Evolutionary conservation across 208 protist species (phyloP).

Genomic region (Borovskyia barvae): DNA sequence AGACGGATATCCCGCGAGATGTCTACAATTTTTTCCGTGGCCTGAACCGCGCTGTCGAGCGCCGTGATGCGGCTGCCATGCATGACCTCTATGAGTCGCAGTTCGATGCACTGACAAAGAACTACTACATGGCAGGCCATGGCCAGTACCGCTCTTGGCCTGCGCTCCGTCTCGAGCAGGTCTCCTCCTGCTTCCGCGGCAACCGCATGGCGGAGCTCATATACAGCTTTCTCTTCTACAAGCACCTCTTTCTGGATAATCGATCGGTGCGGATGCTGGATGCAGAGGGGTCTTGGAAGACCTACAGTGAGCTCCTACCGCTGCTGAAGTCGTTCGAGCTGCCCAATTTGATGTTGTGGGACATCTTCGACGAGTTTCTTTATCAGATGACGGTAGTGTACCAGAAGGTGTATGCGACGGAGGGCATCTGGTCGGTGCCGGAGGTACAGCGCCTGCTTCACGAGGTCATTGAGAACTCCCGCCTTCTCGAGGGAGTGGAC

Average conservation of each 20-base stretch:
- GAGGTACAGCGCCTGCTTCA: constrained; percentile 63
- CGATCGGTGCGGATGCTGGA: constrained; percentile 46
- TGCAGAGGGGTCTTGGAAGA: constrained; percentile 68
- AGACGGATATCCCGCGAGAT: constrained; percentile 84
- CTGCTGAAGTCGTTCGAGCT: constrained; percentile 58
- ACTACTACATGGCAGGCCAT: constrained; percentile 66
- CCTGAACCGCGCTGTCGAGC: constrained; percentile 75
- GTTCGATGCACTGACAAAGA: constrained; percentile 73
- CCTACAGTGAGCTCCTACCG: constrained; percentile 63
- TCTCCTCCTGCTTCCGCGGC: constrained; percentile 53
- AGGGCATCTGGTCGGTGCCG: constrained; percentile 65
- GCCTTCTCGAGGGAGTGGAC: constrained; percentile 48
- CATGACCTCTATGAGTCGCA: constrained; percentile 80
- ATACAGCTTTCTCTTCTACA: constrained; percentile 86
- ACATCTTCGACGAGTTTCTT: constrained; percentile 90
- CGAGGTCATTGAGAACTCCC: constrained; percentile 52
- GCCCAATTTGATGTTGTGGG: constrained; percentile 86
- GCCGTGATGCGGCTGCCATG: constrained; percentile 55
- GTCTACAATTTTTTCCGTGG: constrained; percentile 74
- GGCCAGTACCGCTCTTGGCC: constrained; percentile 80
- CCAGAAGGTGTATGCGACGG: constrained; percentile 69
- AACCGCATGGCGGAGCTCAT: constrained; percentile 68
- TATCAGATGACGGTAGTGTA: constrained; percentile 90
- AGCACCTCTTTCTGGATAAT: constrained; percentile 82
- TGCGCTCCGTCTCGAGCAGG: constrained; percentile 51